Percentiles rank a stretch among this genome's conserved stretches.
Evolutionary conservation across 495 filamentous ascomycete species (phyloP).

Genomic region (Hyaloscypha variabilis): DNA sequence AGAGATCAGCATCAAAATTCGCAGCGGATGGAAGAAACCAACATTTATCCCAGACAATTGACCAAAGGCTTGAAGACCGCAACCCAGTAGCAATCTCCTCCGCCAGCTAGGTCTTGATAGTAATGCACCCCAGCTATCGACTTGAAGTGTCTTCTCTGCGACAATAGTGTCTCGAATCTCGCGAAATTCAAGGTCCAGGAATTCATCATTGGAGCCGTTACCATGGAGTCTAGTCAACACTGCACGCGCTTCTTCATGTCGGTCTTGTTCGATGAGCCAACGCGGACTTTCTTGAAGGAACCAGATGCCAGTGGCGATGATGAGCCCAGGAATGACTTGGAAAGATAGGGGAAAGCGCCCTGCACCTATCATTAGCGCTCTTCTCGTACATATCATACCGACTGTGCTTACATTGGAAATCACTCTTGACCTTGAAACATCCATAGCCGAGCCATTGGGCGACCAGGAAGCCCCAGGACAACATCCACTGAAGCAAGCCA

Average conservation of each 20-base stretch:
- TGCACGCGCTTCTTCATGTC: slow-evolving; percentile 43
- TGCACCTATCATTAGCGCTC: slow-evolving; percentile 33
- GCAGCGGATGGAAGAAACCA: not conserved
- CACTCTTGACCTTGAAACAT: slow-evolving; percentile 6
- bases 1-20: not conserved
- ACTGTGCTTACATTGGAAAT: slow-evolving; percentile 24
- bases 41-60: slow-evolving; percentile 52
- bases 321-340: slow-evolving; percentile 51
- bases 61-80: slow-evolving; percentile 55
- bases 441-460: slow-evolving; percentile 31
- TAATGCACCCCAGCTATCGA: slow-evolving; percentile 47
- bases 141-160: slow-evolving; percentile 39
- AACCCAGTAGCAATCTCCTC: slow-evolving; percentile 51
- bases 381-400: not conserved
- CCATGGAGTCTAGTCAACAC: slow-evolving; percentile 48
- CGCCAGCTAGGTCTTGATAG: slow-evolving; percentile 47
- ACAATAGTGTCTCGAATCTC: slow-evolving; percentile 48
- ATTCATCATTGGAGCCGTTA: slow-evolving; percentile 45
- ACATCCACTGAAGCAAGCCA: slow-evolving; percentile 25
- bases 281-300: slow-evolving; percentile 59
- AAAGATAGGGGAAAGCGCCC: slow-evolving; percentile 62
- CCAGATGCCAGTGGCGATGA: slow-evolving; percentile 50
- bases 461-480: slow-evolving; percentile 26
- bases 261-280: slow-evolving; percentile 58
- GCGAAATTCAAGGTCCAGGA: slow-evolving; percentile 47